phyloP scores from a whole-genome alignment of 805 yeast species.

The Cephaloascus albidus region DNA sequence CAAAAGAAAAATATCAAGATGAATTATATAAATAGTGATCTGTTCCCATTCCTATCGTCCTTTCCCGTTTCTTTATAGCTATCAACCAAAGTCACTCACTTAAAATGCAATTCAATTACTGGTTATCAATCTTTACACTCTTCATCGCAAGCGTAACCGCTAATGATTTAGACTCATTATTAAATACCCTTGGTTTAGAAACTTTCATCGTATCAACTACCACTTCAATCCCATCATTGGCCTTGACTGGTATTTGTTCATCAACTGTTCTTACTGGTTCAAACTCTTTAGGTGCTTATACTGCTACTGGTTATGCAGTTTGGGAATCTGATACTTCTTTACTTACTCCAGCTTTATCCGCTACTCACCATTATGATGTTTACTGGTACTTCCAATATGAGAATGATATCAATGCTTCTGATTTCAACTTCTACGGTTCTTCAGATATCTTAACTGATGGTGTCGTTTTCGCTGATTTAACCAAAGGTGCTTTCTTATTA shows the following conservation, averaged over 20 bases:
- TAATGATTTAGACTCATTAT: neutral
- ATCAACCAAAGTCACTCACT: no score
- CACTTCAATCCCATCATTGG: neutral
- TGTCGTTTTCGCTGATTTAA: neutral
- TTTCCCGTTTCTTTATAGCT: no score
- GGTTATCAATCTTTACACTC: neutral
- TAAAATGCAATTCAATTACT: neutral
- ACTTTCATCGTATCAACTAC: neutral
- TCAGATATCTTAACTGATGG: neutral
- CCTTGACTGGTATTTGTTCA: neutral
- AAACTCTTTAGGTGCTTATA: conserved; percentile 1
- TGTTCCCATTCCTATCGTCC: no score
- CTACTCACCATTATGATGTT: neutral
- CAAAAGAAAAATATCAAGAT: no score
- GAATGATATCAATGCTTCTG: neutral
- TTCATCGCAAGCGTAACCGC: neutral
- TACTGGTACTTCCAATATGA: neutral
- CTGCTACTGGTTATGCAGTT: neutral
- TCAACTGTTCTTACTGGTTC: neutral
- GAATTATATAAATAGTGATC: no score
- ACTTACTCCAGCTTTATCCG: neutral
- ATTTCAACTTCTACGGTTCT: neutral
- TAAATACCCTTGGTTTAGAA: neutral
- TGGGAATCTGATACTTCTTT: neutral
- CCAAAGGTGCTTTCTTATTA: neutral